Evolutionary conservation across 345 rosid species (phyloP).

Genomic region (Turnera subulata): DNA sequence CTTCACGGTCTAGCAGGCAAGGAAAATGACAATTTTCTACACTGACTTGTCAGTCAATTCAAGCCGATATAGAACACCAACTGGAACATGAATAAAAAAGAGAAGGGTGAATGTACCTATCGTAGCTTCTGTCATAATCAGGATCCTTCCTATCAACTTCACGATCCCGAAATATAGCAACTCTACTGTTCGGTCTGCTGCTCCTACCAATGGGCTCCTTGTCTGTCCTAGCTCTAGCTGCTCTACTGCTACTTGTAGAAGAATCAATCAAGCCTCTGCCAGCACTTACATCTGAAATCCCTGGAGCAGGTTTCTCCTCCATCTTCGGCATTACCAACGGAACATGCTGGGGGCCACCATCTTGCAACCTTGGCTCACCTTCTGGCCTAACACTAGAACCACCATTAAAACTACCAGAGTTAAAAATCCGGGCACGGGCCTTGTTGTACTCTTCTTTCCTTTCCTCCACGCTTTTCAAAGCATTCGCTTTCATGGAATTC

Average conservation of each 20-base stretch:
- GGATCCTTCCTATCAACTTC: slow-evolving; percentile 74
- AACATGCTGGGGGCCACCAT: slow-evolving; percentile 31
- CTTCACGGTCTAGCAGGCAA: too few species aligned
- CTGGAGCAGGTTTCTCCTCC: slow-evolving; percentile 44
- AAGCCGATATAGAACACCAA: too few species aligned
- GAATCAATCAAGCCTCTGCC: slow-evolving; percentile 45
- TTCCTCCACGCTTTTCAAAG: slow-evolving; percentile 70
- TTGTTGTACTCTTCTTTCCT: slow-evolving; percentile 77
- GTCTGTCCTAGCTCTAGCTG: slow-evolving; percentile 55
- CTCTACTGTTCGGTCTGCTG: slow-evolving; percentile 46
- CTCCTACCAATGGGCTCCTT: slow-evolving; percentile 55
- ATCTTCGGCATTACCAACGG: slow-evolving; percentile 34
- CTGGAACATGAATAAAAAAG: too few species aligned
- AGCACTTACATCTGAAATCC: slow-evolving; percentile 37
- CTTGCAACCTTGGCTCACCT: slow-evolving; percentile 42
- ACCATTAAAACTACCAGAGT: slow-evolving; percentile 32
- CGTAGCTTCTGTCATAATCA: slow-evolving; percentile 76
- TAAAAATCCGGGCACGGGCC: slow-evolving; percentile 81
- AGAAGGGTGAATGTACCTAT: slow-evolving; percentile 36
- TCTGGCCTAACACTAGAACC: slow-evolving; percentile 40
- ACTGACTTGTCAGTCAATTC: too few species aligned
- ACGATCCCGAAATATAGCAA: slow-evolving; percentile 80
- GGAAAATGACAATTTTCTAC: too few species aligned
- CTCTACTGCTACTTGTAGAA: slow-evolving; percentile 43
- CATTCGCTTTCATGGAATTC: slow-evolving; percentile 42